Evolutionary conservation across 2,329 filamentous ascomycete species (phyloP), one percentile per base, ranked within the genome.

Genomic region (Pseudocercospora vitis): DNA sequence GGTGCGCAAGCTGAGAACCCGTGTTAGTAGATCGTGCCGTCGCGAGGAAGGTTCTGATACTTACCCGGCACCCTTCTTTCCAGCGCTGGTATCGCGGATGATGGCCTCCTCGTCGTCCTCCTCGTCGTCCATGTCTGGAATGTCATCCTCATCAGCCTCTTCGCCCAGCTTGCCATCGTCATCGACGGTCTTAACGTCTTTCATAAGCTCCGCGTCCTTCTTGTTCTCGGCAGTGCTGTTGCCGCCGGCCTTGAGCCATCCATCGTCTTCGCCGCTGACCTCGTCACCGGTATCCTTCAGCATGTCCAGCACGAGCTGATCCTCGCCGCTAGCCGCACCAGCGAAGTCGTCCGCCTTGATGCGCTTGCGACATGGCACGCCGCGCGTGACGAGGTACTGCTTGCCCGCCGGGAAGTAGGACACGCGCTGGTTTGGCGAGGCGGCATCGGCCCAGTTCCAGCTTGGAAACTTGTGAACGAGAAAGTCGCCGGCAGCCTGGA

Each of bases 401-500:
- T 97, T 99, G 48, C 88, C 89, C 0, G 85, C 75, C 0, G 94
- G 94, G 3, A 99, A 83, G 69, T 95, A 89, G 61, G 79, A 77
- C 51, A 89, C 88, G 59, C 91, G 87, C 71, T 90, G 89, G 57
- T 83, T 81, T 1, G 86, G 82, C n/a, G 85, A 84, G 51, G 92
- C 88, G 62, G 92, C 91, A 66, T 94, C 89, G 61, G 88, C 85
- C 94, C 94, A 99, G 46, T 89, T 88, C 94, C 94, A 99, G 54
- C 92, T 95, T 7, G 92, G 94, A 75, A 99, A 99, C 78, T 96
- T 97, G 84, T 95, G 96, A 68, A 96, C 91, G 31, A 99, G 85
- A 72, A 97, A 99, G 77, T 99, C 94, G 65, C 94, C 94, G 3
- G 94, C 94, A 3, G 88, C 87, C 47, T 96, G 81, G 73, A 99